Percentiles rank a stretch among this genome's conserved stretches.
Conservation (phyloP, 2,329 filamentous ascomycete species). For the Hypomyces rosellus region DNA sequence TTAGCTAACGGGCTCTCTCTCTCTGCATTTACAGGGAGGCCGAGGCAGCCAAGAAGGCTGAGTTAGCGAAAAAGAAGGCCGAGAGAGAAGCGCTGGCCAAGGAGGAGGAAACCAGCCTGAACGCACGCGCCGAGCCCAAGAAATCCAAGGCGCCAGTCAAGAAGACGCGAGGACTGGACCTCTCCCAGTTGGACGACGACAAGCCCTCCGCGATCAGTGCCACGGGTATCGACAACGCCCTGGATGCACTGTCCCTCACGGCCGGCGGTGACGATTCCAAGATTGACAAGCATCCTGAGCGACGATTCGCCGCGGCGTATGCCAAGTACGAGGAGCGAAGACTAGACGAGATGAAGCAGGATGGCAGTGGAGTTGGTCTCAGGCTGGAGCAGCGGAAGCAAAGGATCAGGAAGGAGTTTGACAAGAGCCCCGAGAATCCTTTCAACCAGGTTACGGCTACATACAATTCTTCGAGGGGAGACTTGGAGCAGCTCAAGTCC, state of each 20-base stretch:
- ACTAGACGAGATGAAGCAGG: conserved; percentile 76
- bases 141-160: conserved; percentile 62
- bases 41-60: conserved; percentile 61
- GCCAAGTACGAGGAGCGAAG: conserved; percentile 75
- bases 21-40: conserved; percentile 25
- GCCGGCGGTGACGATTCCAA: conserved; percentile 53
- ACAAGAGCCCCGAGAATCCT: conserved; percentile 90
- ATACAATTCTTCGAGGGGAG: conserved; percentile 75
- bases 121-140: conserved; percentile 56
- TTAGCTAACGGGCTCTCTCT: background rate
- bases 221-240: conserved; percentile 84
- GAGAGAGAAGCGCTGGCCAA: conserved; percentile 78
- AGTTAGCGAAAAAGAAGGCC: conserved; percentile 86
- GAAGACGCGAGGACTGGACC: conserved; percentile 66
- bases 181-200: conserved; percentile 65
- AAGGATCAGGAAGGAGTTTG: conserved; percentile 83
- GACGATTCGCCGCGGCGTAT: conserved; percentile 80
- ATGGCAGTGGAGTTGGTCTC: conserved; percentile 66
- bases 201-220: conserved; percentile 64
- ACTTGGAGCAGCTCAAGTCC: conserved; percentile 59
- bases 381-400: conserved; percentile 79
- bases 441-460: conserved; percentile 76
- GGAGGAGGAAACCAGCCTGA: conserved; percentile 68
- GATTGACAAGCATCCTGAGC: conserved; percentile 83
- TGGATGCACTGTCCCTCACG: conserved; percentile 73